Evolutionary conservation across 2,329 filamentous ascomycete genomes (phyloP).

Genomic region (Polychaeton citri): DNA sequence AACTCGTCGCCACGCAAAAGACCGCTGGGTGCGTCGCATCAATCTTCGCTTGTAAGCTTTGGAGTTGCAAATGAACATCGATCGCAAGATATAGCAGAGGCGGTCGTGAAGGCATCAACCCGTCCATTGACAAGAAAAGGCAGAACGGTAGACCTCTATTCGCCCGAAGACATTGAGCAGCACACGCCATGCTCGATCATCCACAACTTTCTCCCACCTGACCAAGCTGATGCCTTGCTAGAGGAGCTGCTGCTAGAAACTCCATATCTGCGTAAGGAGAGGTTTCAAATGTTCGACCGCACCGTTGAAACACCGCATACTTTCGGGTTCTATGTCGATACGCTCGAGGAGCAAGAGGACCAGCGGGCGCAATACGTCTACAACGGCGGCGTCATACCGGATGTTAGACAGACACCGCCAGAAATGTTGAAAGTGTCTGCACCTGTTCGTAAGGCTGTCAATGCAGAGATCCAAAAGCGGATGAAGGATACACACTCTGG

Average conservation of each 20-base stretch:
- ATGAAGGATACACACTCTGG: conserved; percentile 55
- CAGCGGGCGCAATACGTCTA: conserved; percentile 77
- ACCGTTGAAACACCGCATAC: conserved; percentile 79
- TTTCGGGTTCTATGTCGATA: conserved; percentile 69
- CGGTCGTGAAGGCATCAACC: too few relatives aligned
- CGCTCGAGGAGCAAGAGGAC: conserved; percentile 50
- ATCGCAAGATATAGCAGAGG: too few relatives aligned
- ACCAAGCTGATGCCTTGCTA: conserved; percentile 61
- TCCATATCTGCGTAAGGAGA: conserved; percentile 53
- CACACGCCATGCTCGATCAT: conserved; percentile 86
- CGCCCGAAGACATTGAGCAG: conserved; percentile 63
- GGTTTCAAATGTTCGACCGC: conserved; percentile 79
- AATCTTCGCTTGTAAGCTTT: too few relatives aligned
- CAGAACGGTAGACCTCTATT: conserved; percentile 70
- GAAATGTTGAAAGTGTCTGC: conserved; percentile 57
- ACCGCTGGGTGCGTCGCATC: too few relatives aligned
- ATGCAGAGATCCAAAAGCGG: conserved; percentile 58
- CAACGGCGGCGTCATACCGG: conserved; percentile 62
- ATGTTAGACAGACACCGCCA: conserved; percentile 64
- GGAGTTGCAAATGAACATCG: too few relatives aligned
- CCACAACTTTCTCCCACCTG: conserved; percentile 69
- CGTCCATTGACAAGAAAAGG: conserved; percentile 56
- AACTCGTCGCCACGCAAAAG: conserved; percentile 22
- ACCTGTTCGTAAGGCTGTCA: conserved; percentile 62
- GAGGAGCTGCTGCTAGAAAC: conserved; percentile 63